phyloP scores from a whole-genome alignment of 73 alveolate genomes.

The Paramecium caudatum region DNA sequence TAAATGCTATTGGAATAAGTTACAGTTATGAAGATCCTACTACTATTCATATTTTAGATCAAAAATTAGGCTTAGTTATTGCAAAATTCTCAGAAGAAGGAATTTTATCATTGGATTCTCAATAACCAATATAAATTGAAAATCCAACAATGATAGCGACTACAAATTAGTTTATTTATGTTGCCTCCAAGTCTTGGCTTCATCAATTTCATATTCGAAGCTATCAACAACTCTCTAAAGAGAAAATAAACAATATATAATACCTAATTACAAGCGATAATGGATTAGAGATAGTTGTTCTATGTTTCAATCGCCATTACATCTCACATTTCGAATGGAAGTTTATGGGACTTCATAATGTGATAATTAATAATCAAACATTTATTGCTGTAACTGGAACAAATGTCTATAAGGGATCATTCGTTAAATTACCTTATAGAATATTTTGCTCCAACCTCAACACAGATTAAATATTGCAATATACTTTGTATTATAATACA shows the following conservation, averaged over 20 bases:
- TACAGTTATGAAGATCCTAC: not conserved
- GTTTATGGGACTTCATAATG: conserved; percentile 13
- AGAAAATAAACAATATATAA: not conserved
- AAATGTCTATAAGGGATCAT: not conserved
- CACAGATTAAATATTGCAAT: not conserved
- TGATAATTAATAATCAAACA: not conserved
- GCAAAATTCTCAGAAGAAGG: not conserved
- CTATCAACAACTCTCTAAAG: not conserved
- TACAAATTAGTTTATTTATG: not conserved
- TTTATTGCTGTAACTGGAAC: conserved; percentile 2
- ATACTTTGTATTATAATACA: conserved; percentile 7
- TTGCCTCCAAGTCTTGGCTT: not conserved
- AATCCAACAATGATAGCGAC: not conserved
- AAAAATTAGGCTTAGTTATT: not conserved
- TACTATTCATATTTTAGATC: not conserved
- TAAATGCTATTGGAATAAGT: not conserved
- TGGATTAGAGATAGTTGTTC: not conserved
- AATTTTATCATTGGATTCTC: not conserved
- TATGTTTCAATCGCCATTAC: not conserved
- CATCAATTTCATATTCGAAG: not conserved
- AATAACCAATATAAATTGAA: not conserved
- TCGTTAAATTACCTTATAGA: not conserved
- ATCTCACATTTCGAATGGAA: conserved; percentile 14
- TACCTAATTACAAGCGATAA: not conserved
- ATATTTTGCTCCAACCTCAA: not conserved